A percentile compares a stretch with the other conserved stretches of the same genome.
These are phyloP conservation scores for Nannizziopsis barbatae DNA, from an alignment of 2,329 filamentous ascomycete species.

Conservation along the genomic window DNA sequence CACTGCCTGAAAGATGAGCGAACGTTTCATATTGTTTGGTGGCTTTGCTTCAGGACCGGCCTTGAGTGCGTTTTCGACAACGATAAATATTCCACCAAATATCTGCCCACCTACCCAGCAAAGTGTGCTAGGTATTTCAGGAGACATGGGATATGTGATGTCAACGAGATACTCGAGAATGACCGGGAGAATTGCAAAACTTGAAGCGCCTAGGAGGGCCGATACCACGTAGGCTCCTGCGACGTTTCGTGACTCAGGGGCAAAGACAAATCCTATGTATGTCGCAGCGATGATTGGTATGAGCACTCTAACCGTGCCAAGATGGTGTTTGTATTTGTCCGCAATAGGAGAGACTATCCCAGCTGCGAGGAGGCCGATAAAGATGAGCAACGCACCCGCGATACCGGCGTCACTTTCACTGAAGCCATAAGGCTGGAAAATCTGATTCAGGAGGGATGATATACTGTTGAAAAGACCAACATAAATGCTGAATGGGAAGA, in stretches of 20 bases:
- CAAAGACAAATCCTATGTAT: conserved; percentile 74
- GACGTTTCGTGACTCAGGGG: conserved; percentile 48
- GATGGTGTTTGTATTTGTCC: conserved; percentile 71
- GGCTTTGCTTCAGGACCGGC: conserved; percentile 43
- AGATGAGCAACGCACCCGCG: conserved; percentile 75
- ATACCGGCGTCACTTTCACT: conserved; percentile 76
- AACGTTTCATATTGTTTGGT: conserved; percentile 59
- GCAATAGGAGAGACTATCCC: conserved; percentile 71
- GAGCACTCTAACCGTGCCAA: conserved; percentile 59
- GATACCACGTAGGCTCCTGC: conserved; percentile 60
- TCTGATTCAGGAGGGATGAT: conserved; percentile 79
- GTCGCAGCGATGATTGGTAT: conserved; percentile 61
- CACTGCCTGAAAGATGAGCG: conserved; percentile 69
- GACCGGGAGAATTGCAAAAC: conserved; percentile 71
- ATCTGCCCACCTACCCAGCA: conserved; percentile 83
- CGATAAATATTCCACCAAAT: conserved; percentile 70
- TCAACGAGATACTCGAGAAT: conserved; percentile 80
- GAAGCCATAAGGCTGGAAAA: conserved; percentile 77
- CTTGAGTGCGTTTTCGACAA: conserved; percentile 65
- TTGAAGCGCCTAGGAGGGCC: conserved; percentile 64
- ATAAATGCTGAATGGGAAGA: conserved; percentile 71
- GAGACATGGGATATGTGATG: conserved; percentile 73
- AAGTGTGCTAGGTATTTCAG: conserved; percentile 71
- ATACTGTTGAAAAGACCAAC: conserved; percentile 90
- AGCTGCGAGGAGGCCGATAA: conserved; percentile 68